Base-by-base conservation (phyloP, 2,329 filamentous ascomycete species). In the Beauveria asiatica region DNA sequence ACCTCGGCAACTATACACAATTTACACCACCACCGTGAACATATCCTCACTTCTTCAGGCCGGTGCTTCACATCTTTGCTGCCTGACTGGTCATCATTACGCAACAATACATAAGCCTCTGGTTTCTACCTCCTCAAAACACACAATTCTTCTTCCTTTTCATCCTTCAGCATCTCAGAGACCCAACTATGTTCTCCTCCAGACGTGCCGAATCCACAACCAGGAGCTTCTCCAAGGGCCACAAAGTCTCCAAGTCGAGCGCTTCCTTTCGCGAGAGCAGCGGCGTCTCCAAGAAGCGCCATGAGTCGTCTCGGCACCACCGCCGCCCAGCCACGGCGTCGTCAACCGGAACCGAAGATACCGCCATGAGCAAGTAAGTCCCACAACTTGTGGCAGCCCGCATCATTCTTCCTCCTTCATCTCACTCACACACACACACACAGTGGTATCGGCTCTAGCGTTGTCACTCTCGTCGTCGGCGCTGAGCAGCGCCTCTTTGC, bases 401-500 rank as follows among this genome's bases (percentile, higher is more conserved):
- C 33, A 37, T 37, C 5, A 16, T 23, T 11, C 42, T 17, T 62
- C 60, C 44, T 23, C n/a, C 33, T 44, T 25, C 37, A 10, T 37
- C 27, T 5, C 23, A 10, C n/a, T 42, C 17, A 61, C 63, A 50
- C 42, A 52, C 42, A 52, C 56, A 48, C 33, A 46, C 10, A 21
- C 30, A 87, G 83, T 62, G 81, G 75, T 60, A 70, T 85, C 61
- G 82, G 81, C 27, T 88, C 87, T 3, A 78, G 87, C 49, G 90
- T 94, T 70, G 83, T 95, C 66, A 95, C 90, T 10, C 82, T 95
- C 63, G 83, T 89, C 67, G 84, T 95, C 67, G 90, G 90, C n/a
- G 81, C 81, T 5, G 87, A 92, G 65, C 87, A 92, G 72, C 85
- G 92, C 23, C 87, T 96, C 66, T 97, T 97, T 70, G 92, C 92